These are phyloP conservation scores for Candida methanosorbosa DNA, from an alignment of 805 yeast genomes.

Conservation along the genomic window DNA sequence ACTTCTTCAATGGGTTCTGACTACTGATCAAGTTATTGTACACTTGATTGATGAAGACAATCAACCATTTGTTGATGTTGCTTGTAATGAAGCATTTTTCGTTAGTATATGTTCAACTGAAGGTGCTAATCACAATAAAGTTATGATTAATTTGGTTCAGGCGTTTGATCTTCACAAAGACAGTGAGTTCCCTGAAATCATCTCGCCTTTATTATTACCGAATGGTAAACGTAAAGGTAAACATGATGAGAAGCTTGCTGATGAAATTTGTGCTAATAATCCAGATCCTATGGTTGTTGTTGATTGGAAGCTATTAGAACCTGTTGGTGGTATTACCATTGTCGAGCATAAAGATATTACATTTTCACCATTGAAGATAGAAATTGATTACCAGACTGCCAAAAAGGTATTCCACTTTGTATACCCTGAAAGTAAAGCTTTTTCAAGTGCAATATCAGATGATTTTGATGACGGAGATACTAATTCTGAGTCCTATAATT, in stretches of 20 bases:
- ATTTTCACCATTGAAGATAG: conserved; percentile 46
- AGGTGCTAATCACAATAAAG: conserved; percentile 58
- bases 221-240: conserved; percentile 9
- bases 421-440: conserved; percentile 16
- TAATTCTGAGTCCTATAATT: neutral
- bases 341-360: conserved; percentile 40
- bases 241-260: neutral
- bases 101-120: conserved; percentile 54
- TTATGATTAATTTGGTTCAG: conserved; percentile 58
- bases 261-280: conserved; percentile 18
- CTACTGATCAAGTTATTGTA: conserved; percentile 63
- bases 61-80: conserved; percentile 65
- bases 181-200: conserved; percentile 61
- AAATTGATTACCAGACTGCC: conserved; percentile 49
- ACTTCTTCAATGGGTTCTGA: conserved; percentile 45
- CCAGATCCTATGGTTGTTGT: conserved; percentile 28
- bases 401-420: conserved; percentile 32
- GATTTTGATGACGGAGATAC: neutral
- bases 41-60: conserved; percentile 57
- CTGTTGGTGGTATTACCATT: conserved; percentile 59
- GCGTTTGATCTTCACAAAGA: conserved; percentile 57
- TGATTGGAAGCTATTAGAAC: conserved; percentile 47
- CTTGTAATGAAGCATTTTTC: conserved; percentile 54
- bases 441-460: too few relatives aligned
- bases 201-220: conserved; percentile 39